phyloP scores from a whole-genome alignment of 192 early-diverging fungal genomes.

The Piromyces finnis region DNA sequence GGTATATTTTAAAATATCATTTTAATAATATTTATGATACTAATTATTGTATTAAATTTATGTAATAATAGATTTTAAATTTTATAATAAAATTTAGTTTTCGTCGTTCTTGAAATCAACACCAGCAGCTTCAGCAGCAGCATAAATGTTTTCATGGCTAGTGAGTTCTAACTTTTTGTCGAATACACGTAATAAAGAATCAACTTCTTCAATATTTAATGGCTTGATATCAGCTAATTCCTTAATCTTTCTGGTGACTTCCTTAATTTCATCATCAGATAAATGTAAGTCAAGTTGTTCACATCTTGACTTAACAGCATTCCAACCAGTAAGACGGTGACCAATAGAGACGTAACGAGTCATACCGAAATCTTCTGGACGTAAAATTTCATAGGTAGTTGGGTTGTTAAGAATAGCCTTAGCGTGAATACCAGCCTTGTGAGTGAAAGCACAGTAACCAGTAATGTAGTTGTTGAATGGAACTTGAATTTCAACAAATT shows the following conservation, averaged over 20 bases:
- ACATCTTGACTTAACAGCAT: conserved; percentile 96
- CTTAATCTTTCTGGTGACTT: conserved; percentile 87
- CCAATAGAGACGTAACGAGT: conserved; percentile 93
- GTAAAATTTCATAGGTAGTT: conserved; percentile 91
- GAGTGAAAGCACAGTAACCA: conserved; percentile 95
- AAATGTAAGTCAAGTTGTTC: conserved; percentile 72
- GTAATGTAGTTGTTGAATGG: conserved; percentile 99
- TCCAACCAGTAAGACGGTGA: conserved; percentile 94
- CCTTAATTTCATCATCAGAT: conserved; percentile 80
- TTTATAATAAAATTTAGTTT: too few species aligned
- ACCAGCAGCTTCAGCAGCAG: too few species aligned
- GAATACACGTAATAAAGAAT: conserved; percentile 56
- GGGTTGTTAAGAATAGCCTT: conserved; percentile 99
- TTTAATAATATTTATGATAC: too few species aligned
- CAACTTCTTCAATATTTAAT: conserved; percentile 82
- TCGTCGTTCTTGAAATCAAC: too few species aligned
- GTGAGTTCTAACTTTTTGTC: conserved; percentile 11
- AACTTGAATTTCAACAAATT: conserved; percentile 81
- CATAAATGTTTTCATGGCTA: too few species aligned
- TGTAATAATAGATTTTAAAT: too few species aligned
- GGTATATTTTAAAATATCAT: too few species aligned
- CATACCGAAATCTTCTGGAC: conserved; percentile 95
- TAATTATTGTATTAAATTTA: too few species aligned
- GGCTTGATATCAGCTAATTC: conserved; percentile 67
- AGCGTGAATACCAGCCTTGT: conserved; percentile 99